Conservation (phyloP, 768 basidiomycete species). For the Trametes punicea region DNA sequence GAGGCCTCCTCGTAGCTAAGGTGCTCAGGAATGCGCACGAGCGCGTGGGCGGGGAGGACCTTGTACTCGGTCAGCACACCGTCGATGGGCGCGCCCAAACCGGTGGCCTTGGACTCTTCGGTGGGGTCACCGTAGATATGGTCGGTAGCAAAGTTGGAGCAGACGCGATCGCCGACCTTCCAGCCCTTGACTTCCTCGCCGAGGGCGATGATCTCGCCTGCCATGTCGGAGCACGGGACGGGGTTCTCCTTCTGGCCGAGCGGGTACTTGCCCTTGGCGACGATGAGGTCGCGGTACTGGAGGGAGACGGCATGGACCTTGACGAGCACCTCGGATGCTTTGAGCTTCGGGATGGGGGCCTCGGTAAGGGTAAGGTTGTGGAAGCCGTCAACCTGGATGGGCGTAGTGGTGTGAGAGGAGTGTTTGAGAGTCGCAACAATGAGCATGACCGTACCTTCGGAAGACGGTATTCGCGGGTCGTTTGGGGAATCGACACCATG, state of each 20-base stretch:
- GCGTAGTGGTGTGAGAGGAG: not conserved
- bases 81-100: constrained; percentile 45
- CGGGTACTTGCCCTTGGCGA: constrained; percentile 40
- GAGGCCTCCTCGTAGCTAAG: constrained; percentile 63
- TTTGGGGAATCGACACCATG: constrained; percentile 21
- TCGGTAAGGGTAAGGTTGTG: constrained; percentile 30
- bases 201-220: constrained; percentile 53
- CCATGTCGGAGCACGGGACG: constrained; percentile 44
- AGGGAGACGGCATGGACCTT: constrained; percentile 56
- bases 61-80: constrained; percentile 44
- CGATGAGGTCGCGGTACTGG: constrained; percentile 48
- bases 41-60: constrained; percentile 28
- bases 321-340: constrained; percentile 49
- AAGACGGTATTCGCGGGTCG: constrained; percentile 25
- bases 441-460: constrained; percentile 16
- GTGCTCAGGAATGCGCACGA: constrained; percentile 53
- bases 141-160: constrained; percentile 48
- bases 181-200: constrained; percentile 40
- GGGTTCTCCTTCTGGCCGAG: constrained; percentile 31
- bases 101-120: constrained; percentile 33
- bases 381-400: constrained; percentile 25
- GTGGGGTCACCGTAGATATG: constrained; percentile 46
- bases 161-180: constrained; percentile 56
- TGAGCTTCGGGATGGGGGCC: constrained; percentile 32
- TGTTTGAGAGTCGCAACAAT: not conserved